Evolutionary conservation across 2,329 filamentous ascomycete species (phyloP).

Genomic region (Penicillium rolfsii): DNA sequence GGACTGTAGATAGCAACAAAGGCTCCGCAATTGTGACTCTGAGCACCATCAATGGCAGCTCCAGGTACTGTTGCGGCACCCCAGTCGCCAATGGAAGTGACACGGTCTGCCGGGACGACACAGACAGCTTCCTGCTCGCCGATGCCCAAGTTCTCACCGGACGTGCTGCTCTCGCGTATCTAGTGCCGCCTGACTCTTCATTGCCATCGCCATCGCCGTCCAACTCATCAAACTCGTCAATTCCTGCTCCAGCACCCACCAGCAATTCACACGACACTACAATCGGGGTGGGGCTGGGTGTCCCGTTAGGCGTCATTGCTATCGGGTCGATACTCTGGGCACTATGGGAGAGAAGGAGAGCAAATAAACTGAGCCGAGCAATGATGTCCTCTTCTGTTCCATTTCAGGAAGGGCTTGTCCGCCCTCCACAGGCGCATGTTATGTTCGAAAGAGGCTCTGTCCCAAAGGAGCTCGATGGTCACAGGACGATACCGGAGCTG

Average conservation of each 20-base stretch:
- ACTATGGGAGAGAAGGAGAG: constrained; percentile 31
- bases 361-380: constrained; percentile 13
- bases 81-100: constrained; percentile 17
- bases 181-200: background rate
- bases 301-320: constrained; percentile 36
- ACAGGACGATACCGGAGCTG: constrained; percentile 11
- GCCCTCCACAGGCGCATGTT: background rate
- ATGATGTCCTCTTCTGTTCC: constrained; percentile 5
- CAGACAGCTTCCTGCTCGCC: constrained; percentile 31
- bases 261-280: constrained; percentile 25
- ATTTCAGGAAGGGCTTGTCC: background rate
- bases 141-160: constrained; percentile 27
- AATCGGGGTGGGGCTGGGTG: constrained; percentile 36
- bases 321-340: constrained; percentile 35
- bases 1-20: constrained; percentile 9
- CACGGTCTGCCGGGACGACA: constrained; percentile 24
- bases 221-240: constrained; percentile 15
- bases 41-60: constrained; percentile 6
- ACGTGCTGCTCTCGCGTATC: constrained; percentile 23
- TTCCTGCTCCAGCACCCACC: constrained; percentile 1
- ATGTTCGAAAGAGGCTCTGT: constrained; percentile 8
- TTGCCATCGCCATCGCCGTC: background rate
- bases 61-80: constrained; percentile 34
- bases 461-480: constrained; percentile 15
- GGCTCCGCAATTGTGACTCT: constrained; percentile 32